Base-by-base conservation (phyloP, 1,284 basidiomycete genomes). In the Taiwanofungus camphoratus region DNA sequence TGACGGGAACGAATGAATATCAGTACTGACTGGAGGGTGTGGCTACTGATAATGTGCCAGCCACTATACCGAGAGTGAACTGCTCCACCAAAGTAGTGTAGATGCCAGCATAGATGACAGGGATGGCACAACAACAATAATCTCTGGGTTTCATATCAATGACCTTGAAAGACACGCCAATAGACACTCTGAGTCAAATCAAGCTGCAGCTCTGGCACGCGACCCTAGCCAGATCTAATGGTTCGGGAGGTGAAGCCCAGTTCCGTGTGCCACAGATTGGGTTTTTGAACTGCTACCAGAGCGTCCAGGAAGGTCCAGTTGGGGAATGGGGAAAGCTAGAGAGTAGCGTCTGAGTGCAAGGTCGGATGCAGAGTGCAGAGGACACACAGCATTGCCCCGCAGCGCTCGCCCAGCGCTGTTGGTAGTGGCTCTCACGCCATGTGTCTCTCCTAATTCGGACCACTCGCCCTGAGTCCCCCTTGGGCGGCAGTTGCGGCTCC, bases 51-150 rank as follows among this genome's bases (percentile, higher is more conserved):
- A 94, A 70, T 4, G 87, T 81, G 13, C 85, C 92, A 3, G 82
- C 76, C n/a, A 86, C 54, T 47, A 91, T 58, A 3, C 76, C 80
- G 6, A 87, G 61, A 16, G 77, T 68, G 36, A 87, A 71, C 64
- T 94, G 91, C 59, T 93, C 88, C 0, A 69, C 60, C 38, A 95
- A 63, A 30, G 86, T 76, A n/a, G 77, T 63, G 56, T 94, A 94
- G 42, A 94, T 87, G 26, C 92, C 92, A 47, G 81, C 74, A 66
- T 95, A 94, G 49, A 91, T 73, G 40, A 90, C 67, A 4, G 91
- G 91, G 50, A 94, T 84, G 39, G 91, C 91, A 58, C 83, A 86
- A 58, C 84, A 87, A 52, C 85, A 87, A 55, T 87, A 87, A 27
- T 87, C 79, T 69, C 82, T 71, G 35, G 77, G 65, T 62, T 82